Evolutionary conservation across 192 early-diverging fungal species (phyloP).

Genomic region (Coemansia sp.): DNA sequence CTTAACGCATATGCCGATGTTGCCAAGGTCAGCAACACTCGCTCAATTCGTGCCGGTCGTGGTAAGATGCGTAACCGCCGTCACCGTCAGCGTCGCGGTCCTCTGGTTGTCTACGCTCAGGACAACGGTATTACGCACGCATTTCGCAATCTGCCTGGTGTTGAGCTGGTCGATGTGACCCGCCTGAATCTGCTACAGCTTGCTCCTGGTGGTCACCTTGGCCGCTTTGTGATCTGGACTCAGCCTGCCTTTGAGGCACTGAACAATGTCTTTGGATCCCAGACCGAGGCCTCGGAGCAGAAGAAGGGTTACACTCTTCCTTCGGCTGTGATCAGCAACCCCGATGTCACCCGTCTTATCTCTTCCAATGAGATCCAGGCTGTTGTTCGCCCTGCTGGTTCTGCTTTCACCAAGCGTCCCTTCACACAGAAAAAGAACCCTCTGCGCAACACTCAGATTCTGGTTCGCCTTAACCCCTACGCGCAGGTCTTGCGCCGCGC

Average conservation of each 20-base stretch:
- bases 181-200: slow-evolving; percentile 96
- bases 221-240: slow-evolving; percentile 99
- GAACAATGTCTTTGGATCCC: slow-evolving; percentile 90
- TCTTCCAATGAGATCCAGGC: slow-evolving; percentile 97
- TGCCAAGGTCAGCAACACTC: slow-evolving; percentile 89
- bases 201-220: slow-evolving; percentile 97
- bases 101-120: slow-evolving; percentile 92
- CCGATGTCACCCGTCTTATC: slow-evolving; percentile 94
- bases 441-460: slow-evolving; percentile 84
- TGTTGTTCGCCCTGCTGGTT: slow-evolving; percentile 81
- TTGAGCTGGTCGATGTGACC: slow-evolving; percentile 89
- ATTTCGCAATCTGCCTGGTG: slow-evolving; percentile 98
- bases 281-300: slow-evolving; percentile 69
- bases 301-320: slow-evolving; percentile 95
- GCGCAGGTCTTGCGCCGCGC: slow-evolving; percentile 82
- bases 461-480: slow-evolving; percentile 96
- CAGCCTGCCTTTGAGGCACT: slow-evolving; percentile 87
- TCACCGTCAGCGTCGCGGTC: slow-evolving; percentile 93
- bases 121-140: slow-evolving; percentile 92
- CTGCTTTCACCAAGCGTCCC: slow-evolving; percentile 81
- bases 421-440: slow-evolving; percentile 99
- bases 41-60: slow-evolving; percentile 94
- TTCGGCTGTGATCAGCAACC: slow-evolving; percentile 81
- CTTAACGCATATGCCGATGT: slow-evolving; percentile 93
- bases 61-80: slow-evolving; percentile 97